Evolutionary conservation across 208 protist species (phyloP).

Genomic region (Borovskyia barvae): DNA sequence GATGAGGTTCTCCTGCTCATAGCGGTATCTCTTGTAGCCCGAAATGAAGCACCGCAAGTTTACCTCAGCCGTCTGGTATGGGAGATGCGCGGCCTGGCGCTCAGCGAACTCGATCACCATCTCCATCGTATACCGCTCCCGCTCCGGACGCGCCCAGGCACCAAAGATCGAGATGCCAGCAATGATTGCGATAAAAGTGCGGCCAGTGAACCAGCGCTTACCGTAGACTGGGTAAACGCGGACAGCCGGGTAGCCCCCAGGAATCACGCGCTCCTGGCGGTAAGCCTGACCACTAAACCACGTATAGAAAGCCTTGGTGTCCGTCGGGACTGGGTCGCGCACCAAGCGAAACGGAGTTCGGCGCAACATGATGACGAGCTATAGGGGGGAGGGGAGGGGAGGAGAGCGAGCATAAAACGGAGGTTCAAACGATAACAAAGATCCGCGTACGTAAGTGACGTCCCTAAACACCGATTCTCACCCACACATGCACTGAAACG

Average conservation of each 20-base stretch:
- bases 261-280: constrained; percentile 85
- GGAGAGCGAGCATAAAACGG: not conserved
- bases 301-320: constrained; percentile 89
- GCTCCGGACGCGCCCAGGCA: constrained; percentile 81
- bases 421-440: not conserved
- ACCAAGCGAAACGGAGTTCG: constrained; percentile 53
- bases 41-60: constrained; percentile 77
- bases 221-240: constrained; percentile 89
- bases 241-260: constrained; percentile 83
- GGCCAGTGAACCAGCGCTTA: constrained; percentile 89
- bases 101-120: constrained; percentile 89
- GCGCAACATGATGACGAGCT: constrained; percentile 45
- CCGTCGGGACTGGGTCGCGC: constrained; percentile 80
- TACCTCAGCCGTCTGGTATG: constrained; percentile 87
- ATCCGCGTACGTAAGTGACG: not conserved
- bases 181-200: constrained; percentile 81
- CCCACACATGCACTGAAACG: no score
- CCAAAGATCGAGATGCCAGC: constrained; percentile 86
- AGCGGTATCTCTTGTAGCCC: constrained; percentile 85
- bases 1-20: constrained; percentile 87
- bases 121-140: constrained; percentile 89
- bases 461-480: no score
- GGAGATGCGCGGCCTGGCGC: constrained; percentile 74
- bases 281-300: constrained; percentile 91
- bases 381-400: not conserved